These are phyloP conservation scores for Pelargonium citronellum DNA, from an alignment of 441 rosid species.

Conservation along the genomic window DNA sequence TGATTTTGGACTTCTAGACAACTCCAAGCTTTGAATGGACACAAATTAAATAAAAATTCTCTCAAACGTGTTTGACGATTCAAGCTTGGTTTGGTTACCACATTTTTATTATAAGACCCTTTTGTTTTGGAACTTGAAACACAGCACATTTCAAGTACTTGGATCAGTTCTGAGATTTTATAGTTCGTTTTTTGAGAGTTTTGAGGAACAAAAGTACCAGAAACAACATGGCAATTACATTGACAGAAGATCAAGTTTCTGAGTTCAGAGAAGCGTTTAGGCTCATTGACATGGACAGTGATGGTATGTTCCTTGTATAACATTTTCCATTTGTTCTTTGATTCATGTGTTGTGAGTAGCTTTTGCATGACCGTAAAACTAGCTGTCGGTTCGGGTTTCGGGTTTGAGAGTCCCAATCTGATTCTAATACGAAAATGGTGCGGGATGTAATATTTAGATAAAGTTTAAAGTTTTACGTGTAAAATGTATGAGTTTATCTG, in stretches of 20 bases:
- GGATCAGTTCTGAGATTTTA: neutral
- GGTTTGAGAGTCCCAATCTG: no score
- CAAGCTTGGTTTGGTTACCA: neutral
- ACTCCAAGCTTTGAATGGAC: neutral
- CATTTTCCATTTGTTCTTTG: neutral
- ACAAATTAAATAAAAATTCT: no score
- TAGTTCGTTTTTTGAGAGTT: no score
- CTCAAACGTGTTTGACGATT: constrained; percentile 1
- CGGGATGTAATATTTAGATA: no score
- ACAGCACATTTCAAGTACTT: neutral
- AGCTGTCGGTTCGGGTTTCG: no score
- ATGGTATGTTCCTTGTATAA: constrained; percentile 26
- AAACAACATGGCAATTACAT: constrained; percentile 32
- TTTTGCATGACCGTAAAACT: no score
- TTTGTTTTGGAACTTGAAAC: neutral
- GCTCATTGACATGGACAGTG: constrained; percentile 46
- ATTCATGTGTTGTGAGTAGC: neutral
- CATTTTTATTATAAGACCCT: neutral
- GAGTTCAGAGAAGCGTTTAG: constrained; percentile 54
- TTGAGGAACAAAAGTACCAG: no score
- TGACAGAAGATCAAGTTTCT: constrained; percentile 40
- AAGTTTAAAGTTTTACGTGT: no score
- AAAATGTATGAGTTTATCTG: no score
- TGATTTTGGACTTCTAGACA: neutral
- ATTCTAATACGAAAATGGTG: no score